Percentiles rank a stretch among this genome's conserved stretches.
phyloP scores from a whole-genome alignment of 495 filamentous ascomycete species.

The Lophiostoma macrostomum region DNA sequence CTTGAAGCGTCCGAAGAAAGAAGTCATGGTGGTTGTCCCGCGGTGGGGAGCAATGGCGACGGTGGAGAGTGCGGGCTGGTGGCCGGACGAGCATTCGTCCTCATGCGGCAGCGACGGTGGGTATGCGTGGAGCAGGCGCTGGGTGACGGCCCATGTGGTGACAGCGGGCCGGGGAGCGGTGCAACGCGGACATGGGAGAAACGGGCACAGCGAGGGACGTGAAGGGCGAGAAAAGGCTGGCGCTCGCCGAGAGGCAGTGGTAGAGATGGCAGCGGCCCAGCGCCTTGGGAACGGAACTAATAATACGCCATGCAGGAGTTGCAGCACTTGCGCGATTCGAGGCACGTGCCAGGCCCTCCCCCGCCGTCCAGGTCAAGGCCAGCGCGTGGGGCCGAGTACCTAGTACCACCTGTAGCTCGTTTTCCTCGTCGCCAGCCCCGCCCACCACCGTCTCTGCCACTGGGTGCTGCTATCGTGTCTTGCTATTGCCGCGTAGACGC shows the following conservation, averaged over 20 bases:
- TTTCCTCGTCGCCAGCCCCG: too few relatives aligned
- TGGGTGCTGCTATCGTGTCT: too few relatives aligned
- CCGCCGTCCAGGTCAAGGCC: too few relatives aligned
- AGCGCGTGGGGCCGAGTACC: too few relatives aligned
- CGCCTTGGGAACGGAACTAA: conserved; percentile 1
- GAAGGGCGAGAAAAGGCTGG: conserved; percentile 1
- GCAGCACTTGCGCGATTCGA: conserved; percentile 3
- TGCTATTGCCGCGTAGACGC: too few relatives aligned
- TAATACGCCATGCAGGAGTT: not conserved
- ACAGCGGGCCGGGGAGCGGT: not conserved
- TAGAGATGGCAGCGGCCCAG: not conserved
- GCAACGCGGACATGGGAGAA: not conserved
- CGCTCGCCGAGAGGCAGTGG: too few relatives aligned
- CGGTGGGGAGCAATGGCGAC: not conserved
- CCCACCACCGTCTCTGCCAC: too few relatives aligned
- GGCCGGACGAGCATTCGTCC: conserved; percentile 1
- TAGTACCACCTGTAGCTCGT: too few relatives aligned
- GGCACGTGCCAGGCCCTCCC: too few relatives aligned
- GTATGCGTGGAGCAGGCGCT: not conserved
- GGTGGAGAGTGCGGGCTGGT: not conserved
- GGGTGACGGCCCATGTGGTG: not conserved
- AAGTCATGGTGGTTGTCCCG: conserved; percentile 36
- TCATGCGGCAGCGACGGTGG: not conserved
- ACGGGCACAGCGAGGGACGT: not conserved
- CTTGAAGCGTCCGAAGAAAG: conserved; percentile 45